phyloP scores from a whole-genome alignment of 768 basidiomycete species.

The Crassisporium funariophilum region DNA sequence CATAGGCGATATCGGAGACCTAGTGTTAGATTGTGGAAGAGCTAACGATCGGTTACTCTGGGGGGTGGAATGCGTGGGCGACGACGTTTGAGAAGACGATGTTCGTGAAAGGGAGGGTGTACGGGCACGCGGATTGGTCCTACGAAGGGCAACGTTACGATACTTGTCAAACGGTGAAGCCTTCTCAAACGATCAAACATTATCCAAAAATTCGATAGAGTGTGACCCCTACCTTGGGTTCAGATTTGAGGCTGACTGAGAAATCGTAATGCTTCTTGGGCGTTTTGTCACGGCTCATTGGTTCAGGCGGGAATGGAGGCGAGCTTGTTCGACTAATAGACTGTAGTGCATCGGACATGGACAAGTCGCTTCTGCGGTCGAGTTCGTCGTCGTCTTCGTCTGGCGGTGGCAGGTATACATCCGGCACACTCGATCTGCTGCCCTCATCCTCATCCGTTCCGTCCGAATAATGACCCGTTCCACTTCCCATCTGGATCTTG shows the following conservation, averaged over 20 bases:
- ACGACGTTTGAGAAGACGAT: conserved; percentile 58
- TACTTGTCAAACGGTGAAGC: conserved; percentile 63
- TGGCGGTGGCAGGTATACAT: conserved; percentile 52
- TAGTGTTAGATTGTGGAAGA: conserved; percentile 38
- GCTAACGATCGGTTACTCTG: conserved; percentile 51
- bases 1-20: conserved; percentile 49
- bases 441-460: conserved; percentile 39
- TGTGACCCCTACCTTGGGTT: conserved; percentile 52
- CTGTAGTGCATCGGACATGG: conserved; percentile 58
- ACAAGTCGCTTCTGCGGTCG: conserved; percentile 39
- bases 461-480: conserved; percentile 35
- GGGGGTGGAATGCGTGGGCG: conserved; percentile 66
- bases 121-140: conserved; percentile 50
- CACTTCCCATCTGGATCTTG: conserved; percentile 33
- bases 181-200: conserved; percentile 32
- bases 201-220: neutral
- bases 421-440: conserved; percentile 55
- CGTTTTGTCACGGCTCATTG: conserved; percentile 38
- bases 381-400: conserved; percentile 42
- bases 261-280: conserved; percentile 60
- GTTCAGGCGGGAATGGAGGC: conserved; percentile 42
- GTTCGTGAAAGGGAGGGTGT: conserved; percentile 72
- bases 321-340: conserved; percentile 58
- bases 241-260: conserved; percentile 60
- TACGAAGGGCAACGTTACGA: conserved; percentile 63